A percentile compares a stretch with the other conserved stretches of the same genome.
These are phyloP conservation scores for Anacardium occidentale DNA, from an alignment of 345 rosid genomes.

Conservation along the genomic window DNA sequence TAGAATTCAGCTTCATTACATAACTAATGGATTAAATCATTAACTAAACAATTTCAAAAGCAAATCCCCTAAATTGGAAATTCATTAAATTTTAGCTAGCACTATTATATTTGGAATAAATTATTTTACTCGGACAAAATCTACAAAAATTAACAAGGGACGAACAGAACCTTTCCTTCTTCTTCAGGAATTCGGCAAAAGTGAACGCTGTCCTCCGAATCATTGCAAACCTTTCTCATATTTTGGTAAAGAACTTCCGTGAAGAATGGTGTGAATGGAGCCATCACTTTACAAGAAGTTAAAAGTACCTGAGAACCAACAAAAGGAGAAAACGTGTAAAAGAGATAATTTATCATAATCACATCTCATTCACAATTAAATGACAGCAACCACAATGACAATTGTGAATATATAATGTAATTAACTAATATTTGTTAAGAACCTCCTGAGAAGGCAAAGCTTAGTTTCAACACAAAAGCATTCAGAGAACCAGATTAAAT, in stretches of 20 bases:
- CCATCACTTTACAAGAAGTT: slow-evolving; percentile 95
- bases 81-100: neutral
- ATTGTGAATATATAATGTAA: neutral
- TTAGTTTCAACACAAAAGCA: no score
- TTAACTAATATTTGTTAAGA: neutral
- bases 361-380: neutral
- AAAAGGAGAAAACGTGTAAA: slow-evolving; percentile 11
- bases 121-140: slow-evolving; percentile 1
- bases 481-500: neutral
- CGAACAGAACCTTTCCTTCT: slow-evolving; percentile 69
- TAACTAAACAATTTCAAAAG: neutral
- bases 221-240: slow-evolving; percentile 69
- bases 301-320: slow-evolving; percentile 71
- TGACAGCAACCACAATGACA: neutral
- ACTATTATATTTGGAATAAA: neutral
- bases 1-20: neutral
- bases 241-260: slow-evolving; percentile 93
- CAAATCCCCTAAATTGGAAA: neutral
- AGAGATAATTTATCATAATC: neutral
- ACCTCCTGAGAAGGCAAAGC: neutral
- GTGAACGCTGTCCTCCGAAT: slow-evolving; percentile 86
- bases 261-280: slow-evolving; percentile 98
- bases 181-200: slow-evolving; percentile 75
- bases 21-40: neutral
- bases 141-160: neutral